Conservation (phyloP, 495 filamentous ascomycete genomes). For the Aspergillus coremiiformis region DNA sequence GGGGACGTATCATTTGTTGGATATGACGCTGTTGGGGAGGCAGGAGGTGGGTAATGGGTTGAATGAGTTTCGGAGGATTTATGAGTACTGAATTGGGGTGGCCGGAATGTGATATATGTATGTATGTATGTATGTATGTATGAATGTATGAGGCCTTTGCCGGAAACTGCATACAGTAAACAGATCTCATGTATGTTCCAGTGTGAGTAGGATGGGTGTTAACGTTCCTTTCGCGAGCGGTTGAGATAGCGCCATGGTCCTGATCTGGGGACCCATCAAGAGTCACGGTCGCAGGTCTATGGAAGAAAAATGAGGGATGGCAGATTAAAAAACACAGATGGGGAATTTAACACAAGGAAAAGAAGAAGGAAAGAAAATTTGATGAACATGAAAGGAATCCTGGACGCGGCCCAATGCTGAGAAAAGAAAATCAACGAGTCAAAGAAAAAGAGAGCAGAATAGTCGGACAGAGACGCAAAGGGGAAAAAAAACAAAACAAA, state of each 20-base stretch:
- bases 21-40: constrained; percentile 21
- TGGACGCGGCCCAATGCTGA: constrained; percentile 26
- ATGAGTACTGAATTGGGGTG: constrained; percentile 15
- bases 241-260: background rate
- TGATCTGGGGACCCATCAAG: background rate
- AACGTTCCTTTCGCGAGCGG: background rate
- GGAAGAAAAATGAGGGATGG: constrained; percentile 1
- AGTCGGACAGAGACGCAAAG: constrained; percentile 10
- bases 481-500: constrained; percentile 12
- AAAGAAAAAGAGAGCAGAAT: constrained; percentile 17
- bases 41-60: constrained; percentile 24
- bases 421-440: constrained; percentile 16
- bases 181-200: background rate
- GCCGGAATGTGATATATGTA: background rate
- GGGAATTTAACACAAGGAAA: constrained; percentile 17
- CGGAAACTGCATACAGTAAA: background rate
- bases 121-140: background rate
- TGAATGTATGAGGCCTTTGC: background rate
- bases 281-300: background rate
- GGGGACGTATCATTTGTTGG: constrained; percentile 22
- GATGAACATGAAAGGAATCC: constrained; percentile 16
- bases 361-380: constrained; percentile 18
- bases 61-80: constrained; percentile 10
- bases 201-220: background rate
- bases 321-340: constrained; percentile 12